A percentile compares a stretch with the other conserved stretches of the same genome.
phyloP scores from a whole-genome alignment of 768 basidiomycete genomes.

The Tricholoma sp. region DNA sequence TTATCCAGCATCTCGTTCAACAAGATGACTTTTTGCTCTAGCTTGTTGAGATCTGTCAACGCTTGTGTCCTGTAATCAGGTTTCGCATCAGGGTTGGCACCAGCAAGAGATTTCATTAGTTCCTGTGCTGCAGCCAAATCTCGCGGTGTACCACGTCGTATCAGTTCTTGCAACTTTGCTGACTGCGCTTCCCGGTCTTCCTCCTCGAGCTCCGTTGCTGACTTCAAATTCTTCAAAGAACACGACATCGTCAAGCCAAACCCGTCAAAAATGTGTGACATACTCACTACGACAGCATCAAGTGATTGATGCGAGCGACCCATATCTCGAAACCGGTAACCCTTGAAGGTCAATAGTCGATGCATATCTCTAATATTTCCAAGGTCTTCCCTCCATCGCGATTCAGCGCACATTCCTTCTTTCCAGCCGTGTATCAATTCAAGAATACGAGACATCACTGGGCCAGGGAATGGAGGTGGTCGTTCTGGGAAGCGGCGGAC shows the following conservation, averaged over 20 bases:
- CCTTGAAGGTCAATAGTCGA: slow-evolving; percentile 88
- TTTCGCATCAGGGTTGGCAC: slow-evolving; percentile 91
- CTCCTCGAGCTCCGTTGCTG: slow-evolving; percentile 91
- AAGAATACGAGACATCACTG: slow-evolving; percentile 91
- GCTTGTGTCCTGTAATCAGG: slow-evolving; percentile 93
- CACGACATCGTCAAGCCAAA: not conserved
- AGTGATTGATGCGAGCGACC: slow-evolving; percentile 27
- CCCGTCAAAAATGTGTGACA: not conserved
- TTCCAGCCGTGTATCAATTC: slow-evolving; percentile 95
- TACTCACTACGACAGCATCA: slow-evolving; percentile 39
- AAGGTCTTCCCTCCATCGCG: slow-evolving; percentile 93
- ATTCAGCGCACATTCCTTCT: slow-evolving; percentile 83
- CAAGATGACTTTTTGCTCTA: slow-evolving; percentile 93
- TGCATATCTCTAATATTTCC: slow-evolving; percentile 99
- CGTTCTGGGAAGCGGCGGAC: slow-evolving; percentile 97
- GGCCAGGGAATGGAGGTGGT: slow-evolving; percentile 90
- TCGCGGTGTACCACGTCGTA: slow-evolving; percentile 90
- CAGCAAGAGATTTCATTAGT: slow-evolving; percentile 92
- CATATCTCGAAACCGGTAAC: slow-evolving; percentile 69
- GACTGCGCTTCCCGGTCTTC: slow-evolving; percentile 94
- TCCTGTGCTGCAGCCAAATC: slow-evolving; percentile 96
- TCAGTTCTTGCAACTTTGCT: slow-evolving; percentile 98
- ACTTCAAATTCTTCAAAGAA: slow-evolving; percentile 71
- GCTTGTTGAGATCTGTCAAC: slow-evolving; percentile 83
- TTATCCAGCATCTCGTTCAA: slow-evolving; percentile 98